A percentile compares a stretch with the other conserved stretches of the same genome.
These are phyloP conservation scores for Cordyceps fumosorosea DNA, from an alignment of 2,329 filamentous ascomycete genomes.

Conservation along the genomic window DNA sequence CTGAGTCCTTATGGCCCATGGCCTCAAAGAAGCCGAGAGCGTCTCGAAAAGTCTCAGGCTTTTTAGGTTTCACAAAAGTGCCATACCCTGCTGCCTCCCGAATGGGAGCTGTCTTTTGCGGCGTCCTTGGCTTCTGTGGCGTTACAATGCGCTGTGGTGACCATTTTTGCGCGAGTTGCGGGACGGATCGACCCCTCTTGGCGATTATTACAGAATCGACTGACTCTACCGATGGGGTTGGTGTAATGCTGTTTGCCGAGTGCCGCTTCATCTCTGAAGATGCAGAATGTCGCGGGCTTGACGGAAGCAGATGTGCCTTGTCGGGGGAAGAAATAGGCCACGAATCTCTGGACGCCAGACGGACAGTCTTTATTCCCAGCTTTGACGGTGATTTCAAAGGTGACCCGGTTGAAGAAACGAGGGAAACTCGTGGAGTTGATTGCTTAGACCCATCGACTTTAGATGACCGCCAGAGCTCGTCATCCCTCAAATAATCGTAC, in stretches of 20 bases:
- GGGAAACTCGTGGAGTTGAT: not conserved
- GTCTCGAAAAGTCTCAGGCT: slow-evolving; percentile 14
- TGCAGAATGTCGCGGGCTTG: not conserved
- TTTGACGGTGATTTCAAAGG: not conserved
- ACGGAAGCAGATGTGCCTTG: not conserved
- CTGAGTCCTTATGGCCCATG: slow-evolving; percentile 14
- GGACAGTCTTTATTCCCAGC: not conserved
- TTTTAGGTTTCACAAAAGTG: slow-evolving; percentile 1
- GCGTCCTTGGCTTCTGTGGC: slow-evolving; percentile 6
- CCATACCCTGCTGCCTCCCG: not conserved
- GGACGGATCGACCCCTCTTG: not conserved
- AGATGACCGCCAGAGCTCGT: not conserved
- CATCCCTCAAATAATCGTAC: not conserved
- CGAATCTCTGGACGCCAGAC: not conserved
- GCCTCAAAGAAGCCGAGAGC: slow-evolving; percentile 27
- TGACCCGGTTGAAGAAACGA: not conserved
- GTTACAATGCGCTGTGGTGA: slow-evolving; percentile 12
- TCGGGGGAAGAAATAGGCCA: not conserved
- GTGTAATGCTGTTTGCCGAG: not conserved
- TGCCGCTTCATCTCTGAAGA: not conserved
- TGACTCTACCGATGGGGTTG: not conserved
- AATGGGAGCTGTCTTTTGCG: not conserved
- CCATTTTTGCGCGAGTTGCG: not conserved
- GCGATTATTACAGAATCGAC: not conserved
- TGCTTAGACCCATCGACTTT: not conserved